Evolutionary conservation across 345 rosid species (phyloP).

Genomic region (Brassica incana): DNA sequence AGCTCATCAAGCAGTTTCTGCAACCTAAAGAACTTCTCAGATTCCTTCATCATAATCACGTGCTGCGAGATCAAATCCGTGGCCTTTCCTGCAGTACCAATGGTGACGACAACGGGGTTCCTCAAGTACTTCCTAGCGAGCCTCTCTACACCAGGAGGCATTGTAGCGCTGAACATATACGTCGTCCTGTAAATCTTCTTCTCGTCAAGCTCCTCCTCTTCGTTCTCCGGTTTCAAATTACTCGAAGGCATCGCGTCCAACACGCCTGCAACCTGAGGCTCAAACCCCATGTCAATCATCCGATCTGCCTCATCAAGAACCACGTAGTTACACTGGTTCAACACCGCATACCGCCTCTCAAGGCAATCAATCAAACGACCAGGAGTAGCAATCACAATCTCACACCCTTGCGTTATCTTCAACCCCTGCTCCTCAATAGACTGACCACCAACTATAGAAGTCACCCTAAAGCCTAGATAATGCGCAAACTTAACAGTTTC

Average conservation of each 20-base stretch:
- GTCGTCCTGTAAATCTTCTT: constrained; percentile 91
- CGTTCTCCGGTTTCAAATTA: constrained; percentile 91
- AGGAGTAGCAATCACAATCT: constrained; percentile 90
- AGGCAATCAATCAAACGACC: constrained; percentile 89
- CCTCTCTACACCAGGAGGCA: constrained; percentile 95
- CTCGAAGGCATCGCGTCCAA: constrained; percentile 96
- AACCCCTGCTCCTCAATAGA: constrained; percentile 92
- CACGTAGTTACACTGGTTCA: constrained; percentile 91
- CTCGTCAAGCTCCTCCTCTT: constrained; percentile 93
- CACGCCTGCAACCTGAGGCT: constrained; percentile 88
- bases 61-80: constrained; percentile 88
- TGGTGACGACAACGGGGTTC: constrained; percentile 92
- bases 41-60: constrained; percentile 86
- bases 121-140: constrained; percentile 94
- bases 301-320: constrained; percentile 99
- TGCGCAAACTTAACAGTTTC: constrained; percentile 90
- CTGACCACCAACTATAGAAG: constrained; percentile 94
- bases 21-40: constrained; percentile 66
- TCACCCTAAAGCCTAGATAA: constrained; percentile 72
- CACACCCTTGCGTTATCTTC: constrained; percentile 91
- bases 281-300: constrained; percentile 97
- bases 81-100: constrained; percentile 95
- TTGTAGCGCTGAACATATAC: constrained; percentile 97
- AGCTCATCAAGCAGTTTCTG: constrained; percentile 83
- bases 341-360: constrained; percentile 86